Evolutionary conservation across 2,329 filamentous ascomycete species (phyloP), one percentile per base, ranked within the genome.

Genomic region (Fusarium metavorans): DNA sequence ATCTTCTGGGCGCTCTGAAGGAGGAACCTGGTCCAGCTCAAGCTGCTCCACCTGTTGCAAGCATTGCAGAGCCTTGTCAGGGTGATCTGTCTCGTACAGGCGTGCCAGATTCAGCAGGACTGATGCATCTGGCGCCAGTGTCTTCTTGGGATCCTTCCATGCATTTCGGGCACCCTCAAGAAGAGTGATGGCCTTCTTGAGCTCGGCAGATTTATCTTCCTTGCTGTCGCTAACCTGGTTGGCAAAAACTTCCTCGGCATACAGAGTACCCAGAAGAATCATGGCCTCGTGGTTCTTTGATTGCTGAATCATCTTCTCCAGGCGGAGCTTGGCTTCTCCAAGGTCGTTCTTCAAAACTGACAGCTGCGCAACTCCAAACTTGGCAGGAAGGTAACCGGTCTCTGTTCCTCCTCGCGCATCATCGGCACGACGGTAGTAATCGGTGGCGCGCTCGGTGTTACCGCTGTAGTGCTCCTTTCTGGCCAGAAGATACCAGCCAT

Each of bases 401-500:
- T 98, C 96, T n/a, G 93, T 89, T 48, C 95, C 96, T 78, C 96
- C 96, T 77, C 97, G 91, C 41, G 97, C 95, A 81, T 97, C 94
- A 81, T 99, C 97, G 2, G 97, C 94, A 76, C 94, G 92, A 65
- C 92, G 91, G 83, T 99, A 99, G 82, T 93, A 97, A 78, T 98
- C 94, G 23, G 89, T 91, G 2, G 97, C 96, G 66, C 91, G 92
- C 23, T 92, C 88, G 8, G 90, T 84, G 67, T 98, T 92, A 48
- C 93, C 93, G 67, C 91, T 90, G 76, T 95, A 94, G 81, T 99
- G 97, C 73, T 96, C 94, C 81, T 97, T 98, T 70, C 95, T 90
- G 32, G 95, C 97, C 45, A 98, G 90, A 10, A 98, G 85, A 83
- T 98, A 99, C 95, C 96, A 98, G 39, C 97, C 97, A 81, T 99